Base-by-base conservation (phyloP, 257 asterid species). In the Nicotiana tabacum region DNA sequence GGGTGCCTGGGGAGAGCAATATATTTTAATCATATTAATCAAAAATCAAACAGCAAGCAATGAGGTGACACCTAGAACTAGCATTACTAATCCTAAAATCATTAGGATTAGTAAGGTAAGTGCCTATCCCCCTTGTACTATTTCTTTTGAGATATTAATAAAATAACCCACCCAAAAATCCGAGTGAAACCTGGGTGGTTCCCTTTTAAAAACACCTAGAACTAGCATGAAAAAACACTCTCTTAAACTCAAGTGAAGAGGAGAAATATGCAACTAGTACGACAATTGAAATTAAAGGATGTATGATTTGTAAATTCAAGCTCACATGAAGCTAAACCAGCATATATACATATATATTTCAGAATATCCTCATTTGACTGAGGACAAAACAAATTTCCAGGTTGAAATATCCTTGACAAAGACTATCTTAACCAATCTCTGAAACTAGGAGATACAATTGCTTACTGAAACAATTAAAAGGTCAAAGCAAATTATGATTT, bases 51-150 rank as follows among this genome's bases (percentile, higher is more conserved):
- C 12, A 69, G 6, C 78, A 70, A 70, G 35, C n/a, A 70, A 70
- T 43, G 58, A 70, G 60, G 60, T 43, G n/a, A 11, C 78, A 70
- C 78, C 78, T 6, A 70, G n/a, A 70, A 70, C 60, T 70, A 74
- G 79, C 62, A 74, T 13, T 43, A 43, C 9, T 43, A 43, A 8
- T 43, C 48, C 9, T 43, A 43, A 10, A 0, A 2, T 8, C 48
- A 43, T 43, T 7, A 43, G 48, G 2, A 43, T 43, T 2, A 43
- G 2, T 1, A 43, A 43, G 11, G 48, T 7, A 43, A 43, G 48
- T 33, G 9, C 12, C 12, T 43, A 43, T 2, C 12, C 12, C 51
- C 51, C 51, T 43, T 43, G 48, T 43, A 43, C 10, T 43, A 43
- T 43, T 43, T 8, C 12, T 43, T 43, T 43, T 43, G 51, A 43